Conservation (phyloP, 177 flowering plant genomes). For the Vitis hybrid region DNA sequence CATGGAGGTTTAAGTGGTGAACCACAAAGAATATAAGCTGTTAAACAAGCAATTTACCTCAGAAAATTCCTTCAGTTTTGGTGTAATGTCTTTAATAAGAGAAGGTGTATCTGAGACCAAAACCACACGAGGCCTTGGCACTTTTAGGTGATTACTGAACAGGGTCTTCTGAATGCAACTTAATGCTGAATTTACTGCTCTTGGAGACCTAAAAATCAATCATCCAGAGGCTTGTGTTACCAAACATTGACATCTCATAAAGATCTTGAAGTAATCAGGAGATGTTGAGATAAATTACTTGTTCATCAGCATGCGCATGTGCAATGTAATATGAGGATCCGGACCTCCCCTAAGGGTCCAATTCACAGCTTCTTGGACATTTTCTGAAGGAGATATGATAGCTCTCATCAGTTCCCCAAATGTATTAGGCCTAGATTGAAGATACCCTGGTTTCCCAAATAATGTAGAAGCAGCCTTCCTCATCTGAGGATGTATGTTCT, state of each 20-base stretch:
- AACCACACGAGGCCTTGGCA: slow-evolving; percentile 59
- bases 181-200: slow-evolving; percentile 73
- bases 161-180: slow-evolving; percentile 64
- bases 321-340: slow-evolving; percentile 82
- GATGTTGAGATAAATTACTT: slow-evolving; percentile 35
- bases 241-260: too few relatives aligned
- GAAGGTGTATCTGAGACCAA: slow-evolving; percentile 87
- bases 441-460: slow-evolving; percentile 63
- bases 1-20: too few relatives aligned
- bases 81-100: slow-evolving; percentile 40
- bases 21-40: neutral
- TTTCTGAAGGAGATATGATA: slow-evolving; percentile 74
- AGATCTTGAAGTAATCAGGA: neutral
- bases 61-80: slow-evolving; percentile 55
- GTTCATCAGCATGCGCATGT: slow-evolving; percentile 95
- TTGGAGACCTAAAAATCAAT: slow-evolving; percentile 50
- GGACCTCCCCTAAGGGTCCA: slow-evolving; percentile 63
- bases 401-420: slow-evolving; percentile 90
- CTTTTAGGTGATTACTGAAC: slow-evolving; percentile 12
- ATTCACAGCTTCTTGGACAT: slow-evolving; percentile 73
- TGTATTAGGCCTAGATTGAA: slow-evolving; percentile 66
- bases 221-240: too few relatives aligned
- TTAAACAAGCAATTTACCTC: slow-evolving; percentile 44
- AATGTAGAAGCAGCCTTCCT: slow-evolving; percentile 61
- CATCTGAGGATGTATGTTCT: slow-evolving; percentile 79